Percentiles rank a stretch among this genome's conserved stretches.
phyloP scores from a whole-genome alignment of 2,329 filamentous ascomycete species.

The Hymenotorrendiella dingleyae region DNA sequence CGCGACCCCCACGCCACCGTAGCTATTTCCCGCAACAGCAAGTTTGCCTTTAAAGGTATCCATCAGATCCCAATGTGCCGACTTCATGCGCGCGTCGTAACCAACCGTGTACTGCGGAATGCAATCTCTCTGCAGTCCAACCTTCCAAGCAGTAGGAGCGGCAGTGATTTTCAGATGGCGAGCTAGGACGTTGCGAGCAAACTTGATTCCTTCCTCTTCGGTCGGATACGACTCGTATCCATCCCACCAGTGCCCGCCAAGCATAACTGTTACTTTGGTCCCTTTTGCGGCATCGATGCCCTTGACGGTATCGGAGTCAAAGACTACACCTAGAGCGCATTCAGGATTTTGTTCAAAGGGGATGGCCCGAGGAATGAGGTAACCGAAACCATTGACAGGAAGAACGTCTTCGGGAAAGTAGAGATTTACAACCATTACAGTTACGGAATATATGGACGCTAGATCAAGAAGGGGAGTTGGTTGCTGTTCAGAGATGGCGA shows the following conservation, averaged over 20 bases:
- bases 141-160: slow-evolving; percentile 54
- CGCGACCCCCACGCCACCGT: slow-evolving; percentile 40
- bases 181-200: slow-evolving; percentile 64
- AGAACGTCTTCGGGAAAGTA: slow-evolving; percentile 67
- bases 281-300: slow-evolving; percentile 53
- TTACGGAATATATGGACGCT: slow-evolving; percentile 57
- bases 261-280: slow-evolving; percentile 88
- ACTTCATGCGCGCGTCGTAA: slow-evolving; percentile 41
- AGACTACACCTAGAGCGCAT: slow-evolving; percentile 82
- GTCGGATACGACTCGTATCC: slow-evolving; percentile 53
- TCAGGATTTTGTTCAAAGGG: slow-evolving; percentile 71
- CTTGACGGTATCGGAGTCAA: slow-evolving; percentile 55
- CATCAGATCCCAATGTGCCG: slow-evolving; percentile 27
- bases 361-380: slow-evolving; percentile 76
- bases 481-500: slow-evolving; percentile 4
- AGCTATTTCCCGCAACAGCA: slow-evolving; percentile 44
- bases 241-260: slow-evolving; percentile 91
- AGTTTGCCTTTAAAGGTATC: slow-evolving; percentile 29
- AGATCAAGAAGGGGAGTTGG: slow-evolving; percentile 41
- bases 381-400: slow-evolving; percentile 71
- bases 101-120: slow-evolving; percentile 89
- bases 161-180: slow-evolving; percentile 68
- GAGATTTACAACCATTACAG: slow-evolving; percentile 88
- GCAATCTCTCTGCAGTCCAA: slow-evolving; percentile 61
- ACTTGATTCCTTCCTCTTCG: slow-evolving; percentile 57